phyloP scores from a whole-genome alignment of 2,329 filamentous ascomycete species.

The Colletotrichum melonis region DNA sequence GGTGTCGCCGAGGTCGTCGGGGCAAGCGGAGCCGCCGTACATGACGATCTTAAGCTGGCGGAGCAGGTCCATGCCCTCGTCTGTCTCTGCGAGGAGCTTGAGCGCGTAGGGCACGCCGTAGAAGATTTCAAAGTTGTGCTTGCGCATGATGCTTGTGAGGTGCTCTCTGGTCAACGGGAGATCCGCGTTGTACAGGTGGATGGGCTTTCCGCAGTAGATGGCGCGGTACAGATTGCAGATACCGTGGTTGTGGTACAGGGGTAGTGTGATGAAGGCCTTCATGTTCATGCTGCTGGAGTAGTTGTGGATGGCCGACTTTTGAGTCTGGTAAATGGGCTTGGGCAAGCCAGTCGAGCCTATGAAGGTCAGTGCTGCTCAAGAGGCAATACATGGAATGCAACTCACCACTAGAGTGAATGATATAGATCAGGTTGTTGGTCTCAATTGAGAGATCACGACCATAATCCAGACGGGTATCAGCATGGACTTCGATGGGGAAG shows the following conservation, averaged over 20 bases:
- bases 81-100: slow-evolving; percentile 70
- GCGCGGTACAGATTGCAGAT: slow-evolving; percentile 65
- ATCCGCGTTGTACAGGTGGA: slow-evolving; percentile 65
- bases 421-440: slow-evolving; percentile 41
- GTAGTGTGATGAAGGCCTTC: slow-evolving; percentile 64
- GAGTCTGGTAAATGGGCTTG: slow-evolving; percentile 71
- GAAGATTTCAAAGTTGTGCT: slow-evolving; percentile 62
- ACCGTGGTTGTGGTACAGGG: slow-evolving; percentile 70
- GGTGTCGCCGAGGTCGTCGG: slow-evolving; percentile 67
- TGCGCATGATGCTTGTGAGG: slow-evolving; percentile 56
- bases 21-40: slow-evolving; percentile 68
- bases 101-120: slow-evolving; percentile 73
- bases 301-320: slow-evolving; percentile 61
- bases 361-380: neutral
- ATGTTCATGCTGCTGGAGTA: slow-evolving; percentile 53
- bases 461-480: slow-evolving; percentile 43
- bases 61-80: slow-evolving; percentile 62
- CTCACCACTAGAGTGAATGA: slow-evolving; percentile 49
- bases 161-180: slow-evolving; percentile 65
- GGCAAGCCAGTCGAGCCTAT: slow-evolving; percentile 70
- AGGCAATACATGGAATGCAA: neutral
- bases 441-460: slow-evolving; percentile 45
- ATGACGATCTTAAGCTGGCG: slow-evolving; percentile 62
- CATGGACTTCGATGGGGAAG: slow-evolving; percentile 44
- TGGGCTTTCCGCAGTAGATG: slow-evolving; percentile 60